Evolutionary conservation across 805 yeast species (phyloP).

Genomic region (Spencermartinsiella europaea): DNA sequence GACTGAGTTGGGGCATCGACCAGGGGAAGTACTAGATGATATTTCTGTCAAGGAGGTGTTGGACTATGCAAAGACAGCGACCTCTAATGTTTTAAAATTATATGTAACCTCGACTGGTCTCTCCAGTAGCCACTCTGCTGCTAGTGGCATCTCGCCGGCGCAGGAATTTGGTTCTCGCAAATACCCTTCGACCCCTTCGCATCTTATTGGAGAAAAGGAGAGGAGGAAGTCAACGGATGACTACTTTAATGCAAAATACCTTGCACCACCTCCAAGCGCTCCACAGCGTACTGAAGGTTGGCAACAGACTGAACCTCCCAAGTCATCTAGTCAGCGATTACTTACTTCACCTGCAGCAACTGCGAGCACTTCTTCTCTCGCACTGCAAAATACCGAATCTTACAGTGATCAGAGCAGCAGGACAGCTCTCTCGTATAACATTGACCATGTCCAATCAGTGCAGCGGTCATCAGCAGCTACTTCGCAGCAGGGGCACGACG

Average conservation of each 20-base stretch:
- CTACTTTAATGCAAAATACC: constrained; percentile 17
- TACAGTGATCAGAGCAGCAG: too few species aligned
- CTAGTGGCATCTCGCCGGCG: constrained; percentile 4
- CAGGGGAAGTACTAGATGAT: constrained; percentile 29
- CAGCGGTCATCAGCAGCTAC: too few species aligned
- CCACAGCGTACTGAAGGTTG: background rate
- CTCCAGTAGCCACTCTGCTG: constrained; percentile 6
- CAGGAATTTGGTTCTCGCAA: constrained; percentile 13
- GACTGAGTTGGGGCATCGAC: constrained; percentile 60
- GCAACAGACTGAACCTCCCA: background rate
- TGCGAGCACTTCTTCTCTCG: too few species aligned
- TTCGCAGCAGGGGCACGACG: constrained; percentile 20
- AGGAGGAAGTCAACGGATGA: constrained; percentile 24
- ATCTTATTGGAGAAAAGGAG: constrained; percentile 45
- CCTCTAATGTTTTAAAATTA: constrained; percentile 15
- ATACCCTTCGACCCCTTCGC: constrained; percentile 67
- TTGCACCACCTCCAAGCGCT: constrained; percentile 3
- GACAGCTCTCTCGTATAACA: too few species aligned
- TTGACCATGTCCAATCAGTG: too few species aligned
- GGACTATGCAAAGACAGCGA: constrained; percentile 6
- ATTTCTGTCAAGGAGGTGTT: constrained; percentile 4
- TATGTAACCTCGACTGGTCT: constrained; percentile 9
- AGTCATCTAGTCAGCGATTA: too few species aligned
- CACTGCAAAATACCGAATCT: too few species aligned
- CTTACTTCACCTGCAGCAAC: too few species aligned